A percentile compares a stretch with the other conserved stretches of the same genome.
Evolutionary conservation across 176 grass and related monocot genomes (phyloP).

Genomic region (Aegilops longissima): DNA sequence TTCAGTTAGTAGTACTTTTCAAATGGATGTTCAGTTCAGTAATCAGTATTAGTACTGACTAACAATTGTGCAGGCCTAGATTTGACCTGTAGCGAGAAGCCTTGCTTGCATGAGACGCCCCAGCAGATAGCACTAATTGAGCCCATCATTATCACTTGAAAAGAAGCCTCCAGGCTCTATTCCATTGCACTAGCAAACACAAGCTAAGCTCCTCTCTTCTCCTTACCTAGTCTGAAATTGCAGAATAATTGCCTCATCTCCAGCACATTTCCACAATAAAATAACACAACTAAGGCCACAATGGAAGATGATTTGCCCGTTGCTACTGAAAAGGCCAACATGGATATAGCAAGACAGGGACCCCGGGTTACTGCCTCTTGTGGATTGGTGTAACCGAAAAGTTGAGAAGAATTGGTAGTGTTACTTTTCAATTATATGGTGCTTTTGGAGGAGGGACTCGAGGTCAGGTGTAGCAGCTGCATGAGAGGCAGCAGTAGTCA

Average conservation of each 20-base stretch:
- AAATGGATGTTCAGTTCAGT: too few species aligned
- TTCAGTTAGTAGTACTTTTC: too few species aligned
- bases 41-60: too few species aligned
- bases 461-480: slow-evolving; percentile 19
- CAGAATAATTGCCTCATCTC: background rate
- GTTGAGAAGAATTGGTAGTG: background rate
- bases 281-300: background rate
- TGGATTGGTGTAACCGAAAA: slow-evolving; percentile 21
- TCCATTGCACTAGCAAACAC: background rate
- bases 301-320: slow-evolving; percentile 11
- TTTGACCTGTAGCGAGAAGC: background rate
- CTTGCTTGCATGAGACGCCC: background rate
- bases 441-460: slow-evolving; percentile 22
- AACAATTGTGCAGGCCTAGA: background rate
- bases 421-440: background rate
- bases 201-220: background rate
- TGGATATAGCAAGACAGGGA: background rate
- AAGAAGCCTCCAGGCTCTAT: background rate
- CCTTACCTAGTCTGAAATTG: background rate
- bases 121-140: background rate
- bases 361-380: background rate
- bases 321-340: slow-evolving; percentile 15
- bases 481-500: background rate
- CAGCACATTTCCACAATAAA: background rate
- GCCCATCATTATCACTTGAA: background rate